A percentile compares a stretch with the other conserved stretches of the same genome.
phyloP scores from a whole-genome alignment of 345 rosid species.

The Physaria fendleri region DNA sequence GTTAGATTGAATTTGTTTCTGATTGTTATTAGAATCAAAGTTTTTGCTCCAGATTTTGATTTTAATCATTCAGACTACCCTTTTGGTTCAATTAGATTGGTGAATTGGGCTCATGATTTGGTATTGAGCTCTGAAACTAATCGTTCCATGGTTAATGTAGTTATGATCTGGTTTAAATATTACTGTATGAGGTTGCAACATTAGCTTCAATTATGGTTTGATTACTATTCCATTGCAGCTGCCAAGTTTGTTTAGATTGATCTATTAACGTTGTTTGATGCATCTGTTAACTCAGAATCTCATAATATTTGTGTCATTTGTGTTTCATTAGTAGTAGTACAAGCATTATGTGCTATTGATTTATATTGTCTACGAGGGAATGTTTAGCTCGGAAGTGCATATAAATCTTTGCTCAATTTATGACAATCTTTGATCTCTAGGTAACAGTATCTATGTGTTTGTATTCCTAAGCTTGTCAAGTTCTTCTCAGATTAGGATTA shows the following conservation, averaged over 20 bases:
- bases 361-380: not conserved
- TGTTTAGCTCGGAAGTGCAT: not conserved
- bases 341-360: conserved; percentile 4
- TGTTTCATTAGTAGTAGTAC: not conserved
- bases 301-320: not conserved
- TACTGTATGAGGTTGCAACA: not conserved
- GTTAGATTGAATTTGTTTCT: not conserved
- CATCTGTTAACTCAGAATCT: not conserved
- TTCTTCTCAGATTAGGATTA: no score
- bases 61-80: conserved; percentile 11
- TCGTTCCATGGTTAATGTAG: conserved; percentile 9
- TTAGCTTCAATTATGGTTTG: not conserved
- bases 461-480: no score
- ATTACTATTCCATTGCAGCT: conserved; percentile 9
- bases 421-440: not conserved
- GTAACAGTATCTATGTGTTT: not conserved
- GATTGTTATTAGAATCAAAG: not conserved
- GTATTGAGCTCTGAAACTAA: conserved; percentile 8
- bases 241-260: conserved; percentile 6
- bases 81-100: not conserved
- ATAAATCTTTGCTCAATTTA: not conserved
- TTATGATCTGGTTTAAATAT: not conserved
- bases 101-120: not conserved
- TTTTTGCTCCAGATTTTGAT: not conserved
- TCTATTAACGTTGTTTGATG: not conserved